phyloP scores from a whole-genome alignment of 2,329 filamentous ascomycete species.

The Fusarium sp. region DNA sequence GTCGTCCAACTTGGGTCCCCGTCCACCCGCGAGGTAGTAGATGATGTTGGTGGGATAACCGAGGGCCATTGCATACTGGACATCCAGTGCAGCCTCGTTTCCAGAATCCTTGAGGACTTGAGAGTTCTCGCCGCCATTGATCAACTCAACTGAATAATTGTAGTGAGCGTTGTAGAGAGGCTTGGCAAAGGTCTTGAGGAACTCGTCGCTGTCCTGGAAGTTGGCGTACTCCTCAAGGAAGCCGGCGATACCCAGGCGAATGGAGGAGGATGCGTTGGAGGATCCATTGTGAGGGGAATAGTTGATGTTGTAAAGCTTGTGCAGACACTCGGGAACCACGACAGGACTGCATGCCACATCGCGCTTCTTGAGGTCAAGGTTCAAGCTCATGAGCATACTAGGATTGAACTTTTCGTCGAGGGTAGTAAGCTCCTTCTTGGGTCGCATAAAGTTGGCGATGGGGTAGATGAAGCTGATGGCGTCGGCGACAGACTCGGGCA shows the following conservation, averaged over 20 bases:
- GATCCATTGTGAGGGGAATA: slow-evolving; percentile 46
- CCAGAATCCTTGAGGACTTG: slow-evolving; percentile 54
- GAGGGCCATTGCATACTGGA: slow-evolving; percentile 61
- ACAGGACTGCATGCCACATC: slow-evolving; percentile 47
- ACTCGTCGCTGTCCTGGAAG: slow-evolving; percentile 55
- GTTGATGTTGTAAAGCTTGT: slow-evolving; percentile 59
- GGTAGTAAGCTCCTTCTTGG: slow-evolving; percentile 47
- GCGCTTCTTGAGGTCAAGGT: slow-evolving; percentile 34
- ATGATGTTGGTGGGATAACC: slow-evolving; percentile 58
- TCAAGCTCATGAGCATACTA: slow-evolving; percentile 8
- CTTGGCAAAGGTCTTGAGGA: slow-evolving; percentile 53
- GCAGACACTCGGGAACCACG: slow-evolving; percentile 57
- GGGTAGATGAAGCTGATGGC: slow-evolving; percentile 62
- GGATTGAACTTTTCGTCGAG: slow-evolving; percentile 17
- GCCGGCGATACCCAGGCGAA: slow-evolving; percentile 60
- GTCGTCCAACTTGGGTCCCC: slow-evolving; percentile 55
- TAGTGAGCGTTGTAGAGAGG: slow-evolving; percentile 50
- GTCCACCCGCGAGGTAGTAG: slow-evolving; percentile 60
- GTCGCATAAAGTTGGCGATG: slow-evolving; percentile 62
- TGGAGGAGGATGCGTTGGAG: slow-evolving; percentile 50
- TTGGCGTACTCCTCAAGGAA: slow-evolving; percentile 63
- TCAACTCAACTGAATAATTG: slow-evolving; percentile 55
- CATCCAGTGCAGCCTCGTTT: slow-evolving; percentile 60
- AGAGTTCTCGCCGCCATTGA: slow-evolving; percentile 60
- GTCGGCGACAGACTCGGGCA: slow-evolving; percentile 54